Percentiles rank a stretch among this genome's conserved stretches.
phyloP scores from a whole-genome alignment of 331 rosid genomes.

The Prunus yedoensis region DNA sequence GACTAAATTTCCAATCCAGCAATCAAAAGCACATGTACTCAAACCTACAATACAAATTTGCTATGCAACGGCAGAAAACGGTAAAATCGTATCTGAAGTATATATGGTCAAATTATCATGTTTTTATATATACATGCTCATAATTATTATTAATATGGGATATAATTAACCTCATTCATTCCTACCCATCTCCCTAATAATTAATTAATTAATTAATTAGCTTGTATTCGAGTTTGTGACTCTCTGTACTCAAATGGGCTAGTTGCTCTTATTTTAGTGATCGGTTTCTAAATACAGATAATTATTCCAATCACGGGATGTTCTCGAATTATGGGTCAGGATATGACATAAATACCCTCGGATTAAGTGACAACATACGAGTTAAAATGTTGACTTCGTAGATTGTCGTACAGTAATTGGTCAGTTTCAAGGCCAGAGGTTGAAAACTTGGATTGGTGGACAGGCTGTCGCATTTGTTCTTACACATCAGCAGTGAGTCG shows the following conservation, averaged over 20 bases:
- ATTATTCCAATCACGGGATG: too few species aligned
- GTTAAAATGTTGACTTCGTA: too few species aligned
- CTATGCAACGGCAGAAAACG: accelerated
- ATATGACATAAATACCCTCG: not conserved
- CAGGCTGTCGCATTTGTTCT: not conserved
- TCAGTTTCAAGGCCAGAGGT: too few species aligned
- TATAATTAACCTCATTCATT: not conserved
- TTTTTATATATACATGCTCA: too few species aligned
- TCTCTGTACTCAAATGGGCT: not conserved
- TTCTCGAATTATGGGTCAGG: too few species aligned
- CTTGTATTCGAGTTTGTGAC: not conserved
- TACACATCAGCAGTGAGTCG: not conserved
- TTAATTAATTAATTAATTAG: not conserved
- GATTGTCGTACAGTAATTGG: too few species aligned
- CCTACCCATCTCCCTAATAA: not conserved
- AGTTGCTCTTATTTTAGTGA: not conserved
- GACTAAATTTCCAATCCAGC: too few species aligned
- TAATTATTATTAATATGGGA: not conserved
- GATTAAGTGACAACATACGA: too few species aligned
- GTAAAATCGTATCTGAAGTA: too few species aligned
- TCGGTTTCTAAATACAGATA: not conserved
- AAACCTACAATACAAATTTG: too few species aligned
- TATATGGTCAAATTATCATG: too few species aligned
- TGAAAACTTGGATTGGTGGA: not conserved
- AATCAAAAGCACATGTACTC: too few species aligned